These are phyloP conservation scores for Styphnolobium japonicum DNA, from an alignment of 306 rosid genomes.

Conservation along the genomic window DNA sequence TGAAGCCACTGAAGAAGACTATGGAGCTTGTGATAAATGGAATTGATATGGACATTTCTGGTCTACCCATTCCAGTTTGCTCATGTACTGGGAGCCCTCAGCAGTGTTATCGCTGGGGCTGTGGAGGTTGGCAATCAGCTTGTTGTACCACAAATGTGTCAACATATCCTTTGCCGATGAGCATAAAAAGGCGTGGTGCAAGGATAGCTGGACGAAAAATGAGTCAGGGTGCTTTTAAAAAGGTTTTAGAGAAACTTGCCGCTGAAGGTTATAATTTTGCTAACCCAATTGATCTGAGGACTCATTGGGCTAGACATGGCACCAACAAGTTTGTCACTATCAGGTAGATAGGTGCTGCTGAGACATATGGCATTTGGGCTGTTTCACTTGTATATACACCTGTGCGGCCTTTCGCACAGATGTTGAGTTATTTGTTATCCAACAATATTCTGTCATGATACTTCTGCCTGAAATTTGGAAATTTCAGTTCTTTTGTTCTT, in stretches of 20 bases:
- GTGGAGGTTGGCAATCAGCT: slow-evolving; percentile 98
- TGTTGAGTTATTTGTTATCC: slow-evolving; percentile 54
- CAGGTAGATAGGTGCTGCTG: slow-evolving; percentile 59
- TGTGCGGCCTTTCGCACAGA: slow-evolving; percentile 61
- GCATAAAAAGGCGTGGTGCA: slow-evolving; percentile 89
- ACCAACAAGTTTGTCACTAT: slow-evolving; percentile 97
- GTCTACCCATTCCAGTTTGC: slow-evolving; percentile 89
- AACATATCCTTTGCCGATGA: slow-evolving; percentile 89
- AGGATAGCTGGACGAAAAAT: slow-evolving; percentile 97
- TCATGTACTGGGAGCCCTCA: slow-evolving; percentile 88
- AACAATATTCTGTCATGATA: slow-evolving; percentile 46
- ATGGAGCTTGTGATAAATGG: slow-evolving; percentile 84
- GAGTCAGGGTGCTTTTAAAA: slow-evolving; percentile 97
- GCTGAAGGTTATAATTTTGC: slow-evolving; percentile 81
- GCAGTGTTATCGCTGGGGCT: slow-evolving; percentile 96
- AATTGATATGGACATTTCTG: slow-evolving; percentile 82
- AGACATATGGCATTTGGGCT: slow-evolving; percentile 32
- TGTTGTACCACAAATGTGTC: slow-evolving; percentile 94
- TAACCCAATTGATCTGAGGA: slow-evolving; percentile 79
- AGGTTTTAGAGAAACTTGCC: slow-evolving; percentile 94
- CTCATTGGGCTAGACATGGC: slow-evolving; percentile 96
- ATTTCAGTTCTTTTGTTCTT: slow-evolving; percentile 40
- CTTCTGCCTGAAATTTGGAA: slow-evolving; percentile 45
- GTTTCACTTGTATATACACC: slow-evolving; percentile 65
- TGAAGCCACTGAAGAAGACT: slow-evolving; percentile 67